Evolutionary conservation across 352 stramenopile genomes (phyloP).

Genomic region (Pythium brachiatum): DNA sequence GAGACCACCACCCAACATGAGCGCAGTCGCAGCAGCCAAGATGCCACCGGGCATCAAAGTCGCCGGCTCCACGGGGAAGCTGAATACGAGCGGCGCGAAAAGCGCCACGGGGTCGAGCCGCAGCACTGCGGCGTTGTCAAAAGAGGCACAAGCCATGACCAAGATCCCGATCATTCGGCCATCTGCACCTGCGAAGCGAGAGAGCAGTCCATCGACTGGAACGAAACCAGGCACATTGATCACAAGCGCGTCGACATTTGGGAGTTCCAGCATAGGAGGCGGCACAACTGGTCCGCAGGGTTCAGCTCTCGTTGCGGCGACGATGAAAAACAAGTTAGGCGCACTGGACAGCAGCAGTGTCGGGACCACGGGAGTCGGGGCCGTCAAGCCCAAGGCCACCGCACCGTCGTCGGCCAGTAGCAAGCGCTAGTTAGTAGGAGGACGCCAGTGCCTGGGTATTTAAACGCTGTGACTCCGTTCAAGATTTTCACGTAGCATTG

Average conservation of each 20-base stretch:
- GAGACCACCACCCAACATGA: conserved; percentile 31
- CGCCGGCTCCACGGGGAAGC: conserved; percentile 47
- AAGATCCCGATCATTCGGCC: conserved; percentile 78
- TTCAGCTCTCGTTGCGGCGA: conserved; percentile 26
- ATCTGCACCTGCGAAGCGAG: conserved; percentile 61
- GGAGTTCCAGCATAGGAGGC: conserved; percentile 6
- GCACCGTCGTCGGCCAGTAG: conserved; percentile 28
- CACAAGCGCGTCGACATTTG: not conserved
- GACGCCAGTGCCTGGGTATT: conserved; percentile 3
- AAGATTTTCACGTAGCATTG: conserved; percentile 6
- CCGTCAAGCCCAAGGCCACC: conserved; percentile 34
- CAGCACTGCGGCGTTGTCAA: conserved; percentile 35
- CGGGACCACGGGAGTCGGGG: conserved; percentile 2
- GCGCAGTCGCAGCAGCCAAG: conserved; percentile 26
- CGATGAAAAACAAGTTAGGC: conserved; percentile 38
- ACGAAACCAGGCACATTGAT: conserved; percentile 37
- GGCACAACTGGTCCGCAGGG: conserved; percentile 17
- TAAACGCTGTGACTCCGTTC: conserved; percentile 3
- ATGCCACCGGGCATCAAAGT: conserved; percentile 55
- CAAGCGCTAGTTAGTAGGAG: conserved; percentile 20
- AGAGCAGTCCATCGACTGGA: conserved; percentile 53
- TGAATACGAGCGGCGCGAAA: conserved; percentile 39
- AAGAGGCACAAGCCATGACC: conserved; percentile 49
- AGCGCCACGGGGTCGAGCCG: conserved; percentile 32
- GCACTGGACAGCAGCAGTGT: conserved; percentile 32